phyloP scores from a whole-genome alignment of 306 rosid genomes.

The Delonix regia region DNA sequence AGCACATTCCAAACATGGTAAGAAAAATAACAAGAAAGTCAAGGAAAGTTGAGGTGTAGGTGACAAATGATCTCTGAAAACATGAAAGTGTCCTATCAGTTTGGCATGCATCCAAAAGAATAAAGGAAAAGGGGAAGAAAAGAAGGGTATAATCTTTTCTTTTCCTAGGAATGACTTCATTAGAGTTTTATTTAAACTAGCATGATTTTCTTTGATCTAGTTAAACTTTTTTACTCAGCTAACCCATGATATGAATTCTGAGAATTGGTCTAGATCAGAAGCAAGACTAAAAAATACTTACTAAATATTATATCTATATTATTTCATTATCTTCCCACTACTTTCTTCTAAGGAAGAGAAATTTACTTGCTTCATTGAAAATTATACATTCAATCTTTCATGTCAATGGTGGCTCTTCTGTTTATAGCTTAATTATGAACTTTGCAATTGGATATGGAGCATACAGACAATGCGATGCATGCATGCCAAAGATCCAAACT shows the following conservation, averaged over 20 bases:
- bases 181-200: not conserved
- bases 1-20: too few species aligned
- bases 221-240: not conserved
- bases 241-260: not conserved
- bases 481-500: too few species aligned
- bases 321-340: not conserved
- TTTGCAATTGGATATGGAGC: too few species aligned
- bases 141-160: not conserved
- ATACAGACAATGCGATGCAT: too few species aligned
- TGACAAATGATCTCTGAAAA: constrained; percentile 29
- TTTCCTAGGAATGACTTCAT: not conserved
- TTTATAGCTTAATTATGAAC: not conserved
- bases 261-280: too few species aligned
- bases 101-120: constrained; percentile 34
- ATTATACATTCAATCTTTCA: not conserved
- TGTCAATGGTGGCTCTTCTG: not conserved
- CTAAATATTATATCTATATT: not conserved
- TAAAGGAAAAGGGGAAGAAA: not conserved
- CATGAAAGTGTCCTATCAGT: constrained; percentile 49
- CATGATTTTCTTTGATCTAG: not conserved
- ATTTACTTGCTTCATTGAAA: not conserved
- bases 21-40: constrained; percentile 33
- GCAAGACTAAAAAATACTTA: too few species aligned
- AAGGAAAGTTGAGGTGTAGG: constrained; percentile 32
- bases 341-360: not conserved